These are phyloP conservation scores for Trametes elegans DNA, from an alignment of 768 basidiomycete species.

Conservation along the genomic window DNA sequence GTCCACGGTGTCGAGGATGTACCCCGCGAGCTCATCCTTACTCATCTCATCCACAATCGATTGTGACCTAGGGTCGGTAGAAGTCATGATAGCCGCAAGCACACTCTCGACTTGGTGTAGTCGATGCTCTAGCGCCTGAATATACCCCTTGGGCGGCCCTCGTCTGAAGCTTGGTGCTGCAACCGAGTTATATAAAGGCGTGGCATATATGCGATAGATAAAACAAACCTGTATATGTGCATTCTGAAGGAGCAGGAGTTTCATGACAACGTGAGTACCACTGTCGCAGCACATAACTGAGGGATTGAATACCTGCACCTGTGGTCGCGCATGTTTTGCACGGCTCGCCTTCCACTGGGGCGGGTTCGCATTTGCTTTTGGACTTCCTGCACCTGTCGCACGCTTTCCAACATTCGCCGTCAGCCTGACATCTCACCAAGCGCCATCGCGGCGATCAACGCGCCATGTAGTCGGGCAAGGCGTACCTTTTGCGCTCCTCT, in stretches of 20 bases:
- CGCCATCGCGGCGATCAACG: too few species aligned
- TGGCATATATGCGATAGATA: too few species aligned
- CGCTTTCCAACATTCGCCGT: constrained; percentile 42
- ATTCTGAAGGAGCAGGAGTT: constrained; percentile 8
- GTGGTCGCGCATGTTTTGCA: constrained; percentile 51
- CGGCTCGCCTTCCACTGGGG: constrained; percentile 64
- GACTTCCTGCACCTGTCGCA: constrained; percentile 88
- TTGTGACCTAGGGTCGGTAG: constrained; percentile 63
- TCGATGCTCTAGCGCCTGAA: constrained; percentile 86
- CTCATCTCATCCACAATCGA: constrained; percentile 59
- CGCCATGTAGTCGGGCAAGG: too few species aligned
- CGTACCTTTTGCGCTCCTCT: constrained; percentile 15
- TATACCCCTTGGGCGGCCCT: constrained; percentile 90
- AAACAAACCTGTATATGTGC: constrained; percentile 16
- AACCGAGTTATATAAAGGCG: background rate
- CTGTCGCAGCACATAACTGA: constrained; percentile 11
- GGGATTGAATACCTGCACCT: constrained; percentile 40
- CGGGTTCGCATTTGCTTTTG: constrained; percentile 81
- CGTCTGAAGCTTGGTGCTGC: constrained; percentile 76
- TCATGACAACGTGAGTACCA: background rate
- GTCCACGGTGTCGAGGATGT: constrained; percentile 75
- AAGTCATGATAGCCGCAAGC: constrained; percentile 76
- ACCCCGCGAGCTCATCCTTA: constrained; percentile 72
- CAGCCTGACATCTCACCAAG: too few species aligned
- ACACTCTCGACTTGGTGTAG: constrained; percentile 91